Evolutionary conservation across 192 early-diverging fungal species (phyloP), one percentile per base, ranked within the genome.

Genomic region (Funneliformis mosseae): DNA sequence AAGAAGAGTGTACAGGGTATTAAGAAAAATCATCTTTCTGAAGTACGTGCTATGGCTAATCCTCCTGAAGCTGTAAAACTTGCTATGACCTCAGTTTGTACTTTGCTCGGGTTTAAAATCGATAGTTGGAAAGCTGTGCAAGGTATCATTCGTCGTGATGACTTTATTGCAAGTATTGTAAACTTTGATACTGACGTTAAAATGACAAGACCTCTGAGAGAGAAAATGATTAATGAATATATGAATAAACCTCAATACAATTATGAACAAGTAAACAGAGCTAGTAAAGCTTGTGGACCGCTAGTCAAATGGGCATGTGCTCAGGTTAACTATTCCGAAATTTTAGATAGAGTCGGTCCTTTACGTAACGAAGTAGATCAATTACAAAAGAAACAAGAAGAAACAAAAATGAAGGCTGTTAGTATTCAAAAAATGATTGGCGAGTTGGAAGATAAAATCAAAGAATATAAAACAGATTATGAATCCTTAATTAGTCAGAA

Each of bases 291-390:
- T 5, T 99, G 99, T 86, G 99, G 99, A 9, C 99, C 99, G 33
- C 86, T 99, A 43, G 96, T 96, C 28, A 92, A 97, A 85, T 99
- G 99, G 99, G 99, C 96, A 0, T 91, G 94, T 77, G 99, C 99
- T 39, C 99, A 99, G 88, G 96, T 99, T 16, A 92, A 90, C 66
- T 99, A 92, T 78, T 90, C 95, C 16, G 92, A 94, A 70, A 99
- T 99, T 73, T 82, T 99, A 74, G 96, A 99, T 84, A 89, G 92
- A 66, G 93, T 99, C 48, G 98, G 96, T 21, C 98, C 98, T 25
- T 89, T 99, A 76, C 96, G 98, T 80, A 83, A 91, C 11, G 98
- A 99, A 89, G 96, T 99, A 11, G 82, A 89, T 67, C 84, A 93
- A 73, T 88, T 99, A 59, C 94, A 99, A 87, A 70, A 61, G 33